Evolutionary conservation across 805 yeast species (phyloP).

Genomic region (Starmerella bacillaris): DNA sequence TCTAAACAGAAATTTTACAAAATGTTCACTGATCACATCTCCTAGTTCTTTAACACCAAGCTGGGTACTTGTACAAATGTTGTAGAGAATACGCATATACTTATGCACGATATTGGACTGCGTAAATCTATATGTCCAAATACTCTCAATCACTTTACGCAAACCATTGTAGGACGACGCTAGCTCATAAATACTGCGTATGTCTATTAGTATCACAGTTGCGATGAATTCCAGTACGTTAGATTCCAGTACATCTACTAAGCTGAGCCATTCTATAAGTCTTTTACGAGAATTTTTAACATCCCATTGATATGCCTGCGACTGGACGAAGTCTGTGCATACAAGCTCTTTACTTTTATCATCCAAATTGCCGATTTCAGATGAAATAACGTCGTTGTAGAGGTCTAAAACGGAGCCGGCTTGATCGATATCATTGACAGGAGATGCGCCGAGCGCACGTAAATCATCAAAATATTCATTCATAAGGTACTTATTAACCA

Average conservation of each 20-base stretch:
- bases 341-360: not conserved
- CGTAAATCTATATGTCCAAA: conserved; percentile 26
- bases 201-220: conserved; percentile 3
- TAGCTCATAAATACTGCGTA: not conserved
- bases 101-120: conserved; percentile 27
- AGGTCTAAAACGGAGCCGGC: conserved; percentile 8
- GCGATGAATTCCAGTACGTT: conserved; percentile 6
- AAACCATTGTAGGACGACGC: conserved; percentile 2
- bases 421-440: not conserved
- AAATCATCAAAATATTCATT: conserved; percentile 4
- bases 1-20: conserved; percentile 32
- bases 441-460: conserved; percentile 2
- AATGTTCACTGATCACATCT: conserved; percentile 25
- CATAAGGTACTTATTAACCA: not conserved
- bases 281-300: conserved; percentile 1
- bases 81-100: conserved; percentile 26
- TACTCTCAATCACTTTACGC: conserved; percentile 24
- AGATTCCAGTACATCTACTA: conserved; percentile 7
- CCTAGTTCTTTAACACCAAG: conserved; percentile 2
- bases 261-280: conserved; percentile 3
- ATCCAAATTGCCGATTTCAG: conserved; percentile 4
- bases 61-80: conserved; percentile 4
- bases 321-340: conserved; percentile 4
- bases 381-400: conserved; percentile 5
- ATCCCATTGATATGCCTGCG: conserved; percentile 7